Conservation (phyloP, 768 basidiomycete genomes). For the Leccinum subgranulosum region DNA sequence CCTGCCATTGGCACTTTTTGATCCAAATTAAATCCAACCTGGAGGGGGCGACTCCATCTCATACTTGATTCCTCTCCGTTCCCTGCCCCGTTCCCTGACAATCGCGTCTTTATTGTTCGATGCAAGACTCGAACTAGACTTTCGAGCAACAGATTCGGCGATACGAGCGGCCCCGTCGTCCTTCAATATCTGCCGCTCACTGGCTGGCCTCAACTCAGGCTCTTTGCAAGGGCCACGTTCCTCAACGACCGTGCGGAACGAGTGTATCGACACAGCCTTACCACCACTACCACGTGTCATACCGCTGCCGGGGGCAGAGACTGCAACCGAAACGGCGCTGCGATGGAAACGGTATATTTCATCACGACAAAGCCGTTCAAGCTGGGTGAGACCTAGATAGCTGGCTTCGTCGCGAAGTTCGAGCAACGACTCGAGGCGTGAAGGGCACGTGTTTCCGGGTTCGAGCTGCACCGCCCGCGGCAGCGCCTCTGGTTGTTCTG, state of each 20-base stretch:
- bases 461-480: slow-evolving; percentile 59
- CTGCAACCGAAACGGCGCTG: slow-evolving; percentile 26
- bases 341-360: slow-evolving; percentile 58
- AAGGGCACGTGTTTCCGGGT: slow-evolving; percentile 40
- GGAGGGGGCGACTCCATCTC: slow-evolving; percentile 31
- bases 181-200: slow-evolving; percentile 5
- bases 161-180: neutral
- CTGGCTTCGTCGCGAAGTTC: slow-evolving; percentile 78
- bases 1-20: neutral
- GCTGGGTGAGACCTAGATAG: slow-evolving; percentile 65
- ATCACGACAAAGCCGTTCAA: slow-evolving; percentile 62
- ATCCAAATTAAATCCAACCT: slow-evolving; percentile 44
- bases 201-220: neutral
- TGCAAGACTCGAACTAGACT: slow-evolving; percentile 8
- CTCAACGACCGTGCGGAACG: slow-evolving; percentile 60
- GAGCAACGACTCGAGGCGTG: slow-evolving; percentile 62
- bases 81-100: slow-evolving; percentile 16
- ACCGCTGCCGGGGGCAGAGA: slow-evolving; percentile 38
- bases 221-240: slow-evolving; percentile 35
- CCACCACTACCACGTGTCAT: slow-evolving; percentile 24
- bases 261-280: slow-evolving; percentile 57
- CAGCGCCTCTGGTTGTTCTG: slow-evolving; percentile 49
- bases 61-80: neutral
- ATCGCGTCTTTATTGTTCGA: slow-evolving; percentile 11
- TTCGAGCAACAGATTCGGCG: neutral